phyloP scores from a whole-genome alignment of 345 rosid genomes.

The Salix brachista region DNA sequence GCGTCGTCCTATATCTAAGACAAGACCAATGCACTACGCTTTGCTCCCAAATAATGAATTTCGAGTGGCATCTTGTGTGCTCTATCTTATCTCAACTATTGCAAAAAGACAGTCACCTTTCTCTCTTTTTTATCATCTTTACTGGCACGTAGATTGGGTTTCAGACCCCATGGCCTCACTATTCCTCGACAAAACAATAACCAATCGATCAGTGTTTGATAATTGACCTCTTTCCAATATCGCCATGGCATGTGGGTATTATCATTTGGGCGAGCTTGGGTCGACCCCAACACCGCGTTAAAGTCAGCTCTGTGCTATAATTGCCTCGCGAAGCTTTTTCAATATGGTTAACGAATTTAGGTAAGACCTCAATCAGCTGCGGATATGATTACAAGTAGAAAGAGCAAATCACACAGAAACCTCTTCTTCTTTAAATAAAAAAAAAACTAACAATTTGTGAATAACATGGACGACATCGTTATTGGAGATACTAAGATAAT shows the following conservation, averaged over 20 bases:
- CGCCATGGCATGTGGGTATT: conserved; percentile 27
- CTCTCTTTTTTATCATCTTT: background rate
- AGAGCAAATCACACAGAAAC: conserved; percentile 2
- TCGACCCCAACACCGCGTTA: conserved; percentile 25
- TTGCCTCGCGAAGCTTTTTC: conserved; percentile 41
- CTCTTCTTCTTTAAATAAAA: background rate
- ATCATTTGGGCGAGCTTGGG: conserved; percentile 16
- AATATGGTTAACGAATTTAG: conserved; percentile 34
- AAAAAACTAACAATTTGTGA: background rate
- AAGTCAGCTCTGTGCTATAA: conserved; percentile 43
- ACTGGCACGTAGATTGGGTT: conserved; percentile 33
- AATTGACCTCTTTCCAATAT: conserved; percentile 26
- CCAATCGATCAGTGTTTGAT: conserved; percentile 17
- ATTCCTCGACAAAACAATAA: conserved; percentile 27
- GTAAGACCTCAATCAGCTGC: conserved; percentile 18
- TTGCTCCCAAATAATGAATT: background rate
- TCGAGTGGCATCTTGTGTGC: background rate
- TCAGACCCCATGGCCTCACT: conserved; percentile 12
- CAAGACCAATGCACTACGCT: background rate
- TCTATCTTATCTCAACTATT: background rate
- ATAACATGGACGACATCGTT: conserved; percentile 14
- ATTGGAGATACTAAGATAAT: background rate
- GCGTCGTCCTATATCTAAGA: background rate
- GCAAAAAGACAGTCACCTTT: background rate
- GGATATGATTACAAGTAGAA: conserved; percentile 28